Percentiles rank a stretch among this genome's conserved stretches.
phyloP scores from a whole-genome alignment of 306 rosid genomes.

The Casuarina glauca region DNA sequence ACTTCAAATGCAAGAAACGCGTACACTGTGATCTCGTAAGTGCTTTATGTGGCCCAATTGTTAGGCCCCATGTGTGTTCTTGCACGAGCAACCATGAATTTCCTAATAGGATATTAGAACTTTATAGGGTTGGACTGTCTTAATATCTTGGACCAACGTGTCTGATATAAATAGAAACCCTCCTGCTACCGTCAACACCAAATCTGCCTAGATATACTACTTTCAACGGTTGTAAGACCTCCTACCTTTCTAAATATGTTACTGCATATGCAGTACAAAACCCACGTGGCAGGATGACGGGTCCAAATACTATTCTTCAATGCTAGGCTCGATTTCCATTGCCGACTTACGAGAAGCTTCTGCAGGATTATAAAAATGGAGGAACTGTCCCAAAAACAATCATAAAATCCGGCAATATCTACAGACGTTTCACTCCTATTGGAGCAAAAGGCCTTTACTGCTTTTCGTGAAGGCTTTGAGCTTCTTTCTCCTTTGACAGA shows the following conservation, averaged over 20 bases:
- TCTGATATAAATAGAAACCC: conserved; percentile 27
- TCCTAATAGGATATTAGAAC: conserved; percentile 17
- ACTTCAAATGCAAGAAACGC: neutral
- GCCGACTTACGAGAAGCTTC: conserved; percentile 24
- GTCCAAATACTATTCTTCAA: neutral
- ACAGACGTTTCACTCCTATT: neutral
- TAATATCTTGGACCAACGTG: conserved; percentile 14
- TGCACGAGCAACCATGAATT: conserved; percentile 33
- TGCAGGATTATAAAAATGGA: conserved; percentile 2
- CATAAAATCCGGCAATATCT: conserved; percentile 3
- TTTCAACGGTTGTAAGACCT: too few species aligned
- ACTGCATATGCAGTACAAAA: too few species aligned
- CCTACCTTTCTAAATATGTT: too few species aligned
- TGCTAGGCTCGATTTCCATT: too few species aligned
- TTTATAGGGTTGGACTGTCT: conserved; percentile 37
- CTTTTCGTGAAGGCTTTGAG: too few species aligned
- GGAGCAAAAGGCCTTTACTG: neutral
- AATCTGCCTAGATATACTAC: conserved; percentile 13
- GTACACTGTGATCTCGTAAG: neutral
- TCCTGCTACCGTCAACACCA: conserved; percentile 40
- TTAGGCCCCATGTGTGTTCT: neutral
- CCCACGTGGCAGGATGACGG: conserved; percentile 35
- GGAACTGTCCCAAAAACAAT: conserved; percentile 27
- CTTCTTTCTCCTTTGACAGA: too few species aligned
- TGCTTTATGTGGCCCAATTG: conserved; percentile 1